Base-by-base conservation (phyloP, 164 flowering plant genomes). In the Warburgia ugandensis region DNA sequence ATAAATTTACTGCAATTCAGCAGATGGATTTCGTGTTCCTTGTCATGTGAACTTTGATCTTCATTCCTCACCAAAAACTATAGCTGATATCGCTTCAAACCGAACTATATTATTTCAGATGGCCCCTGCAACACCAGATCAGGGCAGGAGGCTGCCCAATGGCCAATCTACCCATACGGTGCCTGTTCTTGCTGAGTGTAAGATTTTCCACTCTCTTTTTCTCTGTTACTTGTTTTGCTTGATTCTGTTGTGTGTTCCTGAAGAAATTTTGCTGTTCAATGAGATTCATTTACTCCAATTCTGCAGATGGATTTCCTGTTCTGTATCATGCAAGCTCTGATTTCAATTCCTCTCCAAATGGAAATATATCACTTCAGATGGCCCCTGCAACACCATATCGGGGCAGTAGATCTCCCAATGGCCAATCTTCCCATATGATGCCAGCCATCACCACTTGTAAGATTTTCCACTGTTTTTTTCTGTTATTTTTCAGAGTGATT, bases 61-160 rank as follows among this genome's bases (percentile, higher is more conserved):
- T 1, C 68, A 72, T 60, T 59, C 55, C 20, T 53, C 47, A 37
- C 51, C 71, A 6, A 56, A 47, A 21, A 30, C 47, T 48, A 27
- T 40, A 26, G 53, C 52, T 11, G 53, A 62, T 48, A 59, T 58
- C 43, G 37, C 39, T 36, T 59, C 58, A 5, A 31, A 57, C 54
- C 44, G 33, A 8, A 32, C 10, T 28, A 39, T 38, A 14, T 31
- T 59, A 8, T 35, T 56, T 27, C 72, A 54, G 21, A 55, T 65
- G 44, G 64, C 70, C 33, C 82, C 81, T 5, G 43, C 66, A 38
- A 75, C 89, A 50, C 81, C 83, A 39, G 68, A 67, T 2, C 59
- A 56, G 32, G 27, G 45, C 39, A 9, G 25, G 20, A 50, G 54
- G 41, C 21, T 33, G 3, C 19, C 14, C 8, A 36, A 22, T 16